Base-by-base conservation (phyloP, 2,329 filamentous ascomycete genomes). In the Ilyonectria robusta region DNA sequence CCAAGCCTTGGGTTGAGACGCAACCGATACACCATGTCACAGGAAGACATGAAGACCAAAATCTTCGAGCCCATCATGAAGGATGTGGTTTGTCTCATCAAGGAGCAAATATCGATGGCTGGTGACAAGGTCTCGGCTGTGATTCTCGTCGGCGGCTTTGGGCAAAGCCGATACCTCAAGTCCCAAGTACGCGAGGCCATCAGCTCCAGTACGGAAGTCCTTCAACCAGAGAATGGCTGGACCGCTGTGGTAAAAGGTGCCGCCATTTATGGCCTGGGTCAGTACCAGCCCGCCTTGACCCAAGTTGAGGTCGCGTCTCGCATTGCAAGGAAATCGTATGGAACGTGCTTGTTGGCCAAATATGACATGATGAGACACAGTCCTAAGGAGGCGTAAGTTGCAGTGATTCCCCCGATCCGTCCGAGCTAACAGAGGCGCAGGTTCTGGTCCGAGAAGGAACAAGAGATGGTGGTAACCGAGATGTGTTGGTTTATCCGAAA, bases 21-120 rank as follows among this genome's bases (percentile, higher is more conserved):
- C 46, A 77, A 80, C 31, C 72, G 69, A 33, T 75, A 69, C 61
- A 79, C 76, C 2, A 76, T 81, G 70, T 60, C 80, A n/a, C 76
- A 88, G 78, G 59, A 92, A 89, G 77, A 47, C 87, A 95, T 80
- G 92, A 94, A 74, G 87, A 92, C 79, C 86, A 83, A 73, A 88
- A 79, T 82, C 13, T 81, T 81, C 62, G 78, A 79, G 5, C 80
- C 80, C 6, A 81, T 82, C 71, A 83, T 71, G 79, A 87, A 78
- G 78, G 77, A 83, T 21, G 78, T 82, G n/a, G 75, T 81, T 3
- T 80, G 80, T 2, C 79, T 84, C 5, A 81, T 86, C 53, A 79
- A 81, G 44, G 83, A 82, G 54, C 80, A 82, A 59, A 77, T 82
- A 31, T 71, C 73, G 13, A 79, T 81, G 79, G 80, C 78, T 4